phyloP scores from a whole-genome alignment of 2,329 filamentous ascomycete species.

The Neonectria sp. region DNA sequence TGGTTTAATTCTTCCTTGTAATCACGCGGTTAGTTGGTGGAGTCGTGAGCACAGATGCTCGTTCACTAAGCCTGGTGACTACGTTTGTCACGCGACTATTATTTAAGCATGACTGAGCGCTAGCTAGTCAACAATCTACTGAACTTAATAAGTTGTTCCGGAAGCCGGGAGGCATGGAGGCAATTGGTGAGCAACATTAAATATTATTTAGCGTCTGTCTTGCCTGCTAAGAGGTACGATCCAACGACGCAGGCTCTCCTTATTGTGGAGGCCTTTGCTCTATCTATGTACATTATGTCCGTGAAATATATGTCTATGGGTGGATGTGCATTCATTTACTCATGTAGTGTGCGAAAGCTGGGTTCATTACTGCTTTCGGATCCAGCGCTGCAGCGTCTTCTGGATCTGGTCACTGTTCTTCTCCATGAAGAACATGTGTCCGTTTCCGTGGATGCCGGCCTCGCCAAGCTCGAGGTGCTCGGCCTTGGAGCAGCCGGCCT shows the following conservation, averaged over 20 bases:
- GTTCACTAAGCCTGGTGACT: neutral
- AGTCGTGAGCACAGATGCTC: neutral
- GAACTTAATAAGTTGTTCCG: neutral
- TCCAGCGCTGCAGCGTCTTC: conserved; percentile 33
- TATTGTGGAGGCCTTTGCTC: neutral
- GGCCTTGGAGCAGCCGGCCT: conserved; percentile 41
- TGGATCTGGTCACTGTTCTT: conserved; percentile 43
- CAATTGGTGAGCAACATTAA: neutral
- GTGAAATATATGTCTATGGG: neutral
- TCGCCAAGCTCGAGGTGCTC: conserved; percentile 39
- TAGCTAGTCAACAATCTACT: neutral
- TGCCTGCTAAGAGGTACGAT: neutral
- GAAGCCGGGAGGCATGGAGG: too few relatives aligned
- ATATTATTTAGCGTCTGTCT: neutral
- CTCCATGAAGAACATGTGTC: conserved; percentile 47
- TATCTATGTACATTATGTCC: neutral
- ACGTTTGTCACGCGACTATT: neutral
- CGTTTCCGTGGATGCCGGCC: conserved; percentile 40
- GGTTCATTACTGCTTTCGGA: conserved; percentile 5
- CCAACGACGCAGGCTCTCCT: neutral
- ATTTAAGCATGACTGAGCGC: neutral
- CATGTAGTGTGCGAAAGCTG: neutral
- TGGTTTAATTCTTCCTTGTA: too few relatives aligned
- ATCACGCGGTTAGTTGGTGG: neutral
- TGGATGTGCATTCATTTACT: neutral